Conservation (phyloP, 768 basidiomycete species). For the Hericium rajendrae region DNA sequence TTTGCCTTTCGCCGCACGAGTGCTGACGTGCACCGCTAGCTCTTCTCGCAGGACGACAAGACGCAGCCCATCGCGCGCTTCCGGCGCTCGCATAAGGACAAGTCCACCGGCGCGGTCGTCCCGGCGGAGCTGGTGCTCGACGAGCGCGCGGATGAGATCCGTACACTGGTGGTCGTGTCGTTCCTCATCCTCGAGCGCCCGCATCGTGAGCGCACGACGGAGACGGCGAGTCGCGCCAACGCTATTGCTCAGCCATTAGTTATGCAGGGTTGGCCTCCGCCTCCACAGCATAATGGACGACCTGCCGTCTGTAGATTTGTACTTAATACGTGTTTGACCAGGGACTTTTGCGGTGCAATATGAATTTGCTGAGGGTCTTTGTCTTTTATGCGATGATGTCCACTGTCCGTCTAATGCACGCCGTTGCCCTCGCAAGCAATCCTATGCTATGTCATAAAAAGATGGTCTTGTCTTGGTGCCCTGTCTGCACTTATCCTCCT, state of each 20-base stretch:
- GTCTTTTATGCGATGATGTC: too few species aligned
- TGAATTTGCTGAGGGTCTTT: too few species aligned
- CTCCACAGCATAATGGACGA: too few species aligned
- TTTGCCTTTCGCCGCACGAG: not conserved
- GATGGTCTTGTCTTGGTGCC: too few species aligned
- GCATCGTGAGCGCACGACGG: constrained; percentile 9
- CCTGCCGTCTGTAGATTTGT: too few species aligned
- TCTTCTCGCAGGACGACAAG: constrained; percentile 9
- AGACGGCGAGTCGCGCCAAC: not conserved
- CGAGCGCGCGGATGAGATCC: constrained; percentile 8
- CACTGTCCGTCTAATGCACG: too few species aligned
- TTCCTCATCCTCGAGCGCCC: constrained; percentile 13
- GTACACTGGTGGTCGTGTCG: constrained; percentile 7
- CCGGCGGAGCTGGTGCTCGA: constrained; percentile 12
- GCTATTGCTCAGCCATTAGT: not conserved
- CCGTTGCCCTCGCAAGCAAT: too few species aligned
- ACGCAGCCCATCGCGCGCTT: constrained; percentile 13
- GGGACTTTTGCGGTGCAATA: too few species aligned
- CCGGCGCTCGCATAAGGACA: constrained; percentile 6
- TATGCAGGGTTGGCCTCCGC: not conserved
- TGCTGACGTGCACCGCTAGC: not conserved
- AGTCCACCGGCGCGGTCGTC: not conserved
- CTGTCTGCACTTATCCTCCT: too few species aligned
- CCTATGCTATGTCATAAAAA: too few species aligned
- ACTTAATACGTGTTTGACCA: too few species aligned